Conservation (phyloP, 345 rosid genomes). For the Hirschfeldia incana region DNA sequence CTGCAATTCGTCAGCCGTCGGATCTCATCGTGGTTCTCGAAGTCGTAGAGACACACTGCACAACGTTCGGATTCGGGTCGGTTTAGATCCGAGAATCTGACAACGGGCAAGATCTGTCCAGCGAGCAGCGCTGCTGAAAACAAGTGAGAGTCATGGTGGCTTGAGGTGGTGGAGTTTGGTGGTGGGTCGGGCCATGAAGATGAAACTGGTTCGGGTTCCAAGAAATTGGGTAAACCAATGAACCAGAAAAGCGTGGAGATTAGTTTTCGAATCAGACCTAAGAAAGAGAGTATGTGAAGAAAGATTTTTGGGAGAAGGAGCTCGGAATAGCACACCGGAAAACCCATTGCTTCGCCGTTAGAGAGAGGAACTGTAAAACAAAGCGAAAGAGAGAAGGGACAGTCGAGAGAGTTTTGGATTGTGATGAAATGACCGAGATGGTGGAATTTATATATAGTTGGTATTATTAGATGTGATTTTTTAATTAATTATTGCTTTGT, state of each 20-base stretch:
- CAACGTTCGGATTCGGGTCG: slow-evolving; percentile 64
- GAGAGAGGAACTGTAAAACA: slow-evolving; percentile 5
- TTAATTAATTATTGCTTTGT: slow-evolving; percentile 14
- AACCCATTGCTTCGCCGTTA: slow-evolving; percentile 59
- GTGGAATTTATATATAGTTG: slow-evolving; percentile 25
- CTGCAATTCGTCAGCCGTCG: slow-evolving; percentile 62
- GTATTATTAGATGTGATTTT: slow-evolving; percentile 17
- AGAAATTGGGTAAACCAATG: slow-evolving; percentile 65
- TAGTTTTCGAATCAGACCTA: slow-evolving; percentile 53
- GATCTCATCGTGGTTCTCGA: slow-evolving; percentile 68
- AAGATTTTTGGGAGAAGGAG: slow-evolving; percentile 66
- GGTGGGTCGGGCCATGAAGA: slow-evolving; percentile 47
- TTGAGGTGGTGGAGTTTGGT: not conserved
- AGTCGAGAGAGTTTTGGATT: slow-evolving; percentile 4
- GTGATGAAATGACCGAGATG: slow-evolving; percentile 27
- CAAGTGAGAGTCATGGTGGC: slow-evolving; percentile 12
- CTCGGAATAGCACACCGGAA: slow-evolving; percentile 75
- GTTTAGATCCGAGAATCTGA: slow-evolving; percentile 60
- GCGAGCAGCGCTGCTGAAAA: slow-evolving; percentile 59
- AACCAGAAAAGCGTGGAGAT: slow-evolving; percentile 47
- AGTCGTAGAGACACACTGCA: slow-evolving; percentile 80
- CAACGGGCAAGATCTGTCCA: slow-evolving; percentile 69
- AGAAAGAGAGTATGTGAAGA: slow-evolving; percentile 54
- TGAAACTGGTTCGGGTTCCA: slow-evolving; percentile 57
- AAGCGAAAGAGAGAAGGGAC: not conserved